Percentiles rank a stretch among this genome's conserved stretches.
These are phyloP conservation scores for Chlamydomonas sphaeroides DNA, from an alignment of 139 green algal genomes.

Conservation along the genomic window DNA sequence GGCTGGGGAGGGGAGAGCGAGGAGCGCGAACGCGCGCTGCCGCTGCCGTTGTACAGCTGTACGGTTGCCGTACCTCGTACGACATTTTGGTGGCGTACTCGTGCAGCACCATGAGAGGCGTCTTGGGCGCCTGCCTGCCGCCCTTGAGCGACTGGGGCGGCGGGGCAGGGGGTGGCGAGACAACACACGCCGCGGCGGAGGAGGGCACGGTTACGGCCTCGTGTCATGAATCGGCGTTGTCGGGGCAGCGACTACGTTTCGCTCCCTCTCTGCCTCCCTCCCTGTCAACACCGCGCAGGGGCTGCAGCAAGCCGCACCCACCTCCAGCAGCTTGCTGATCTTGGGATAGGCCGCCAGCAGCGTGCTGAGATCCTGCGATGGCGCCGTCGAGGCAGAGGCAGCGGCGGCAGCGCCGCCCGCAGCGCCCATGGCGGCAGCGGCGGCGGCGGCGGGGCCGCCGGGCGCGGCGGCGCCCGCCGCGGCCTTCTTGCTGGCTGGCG, in stretches of 20 bases:
- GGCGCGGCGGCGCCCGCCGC: neutral
- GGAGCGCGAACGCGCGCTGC: too few species aligned
- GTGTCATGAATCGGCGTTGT: too few species aligned
- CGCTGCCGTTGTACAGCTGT: too few species aligned
- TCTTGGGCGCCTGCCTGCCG: conserved; percentile 62
- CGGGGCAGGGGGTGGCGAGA: too few species aligned
- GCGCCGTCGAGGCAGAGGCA: too few species aligned
- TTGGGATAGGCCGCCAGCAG: conserved; percentile 43
- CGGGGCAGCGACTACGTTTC: too few species aligned
- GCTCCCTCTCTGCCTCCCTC: too few species aligned
- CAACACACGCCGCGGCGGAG: too few species aligned
- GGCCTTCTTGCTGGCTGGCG: neutral
- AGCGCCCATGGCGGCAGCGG: neutral
- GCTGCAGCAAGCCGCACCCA: neutral
- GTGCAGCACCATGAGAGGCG: conserved; percentile 66
- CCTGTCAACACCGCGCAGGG: too few species aligned
- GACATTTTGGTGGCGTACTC: conserved; percentile 64
- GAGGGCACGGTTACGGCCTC: too few species aligned
- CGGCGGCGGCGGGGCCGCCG: neutral
- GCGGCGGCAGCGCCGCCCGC: too few species aligned
- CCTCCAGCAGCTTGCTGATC: conserved; percentile 19
- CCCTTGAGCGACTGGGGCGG: conserved; percentile 36
- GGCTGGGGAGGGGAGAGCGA: too few species aligned
- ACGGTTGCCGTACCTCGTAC: conserved; percentile 18
- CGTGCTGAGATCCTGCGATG: conserved; percentile 27